Evolutionary conservation across 768 basidiomycete genomes (phyloP), one percentile per base, ranked within the genome.

Genomic region (Collybia sordida): DNA sequence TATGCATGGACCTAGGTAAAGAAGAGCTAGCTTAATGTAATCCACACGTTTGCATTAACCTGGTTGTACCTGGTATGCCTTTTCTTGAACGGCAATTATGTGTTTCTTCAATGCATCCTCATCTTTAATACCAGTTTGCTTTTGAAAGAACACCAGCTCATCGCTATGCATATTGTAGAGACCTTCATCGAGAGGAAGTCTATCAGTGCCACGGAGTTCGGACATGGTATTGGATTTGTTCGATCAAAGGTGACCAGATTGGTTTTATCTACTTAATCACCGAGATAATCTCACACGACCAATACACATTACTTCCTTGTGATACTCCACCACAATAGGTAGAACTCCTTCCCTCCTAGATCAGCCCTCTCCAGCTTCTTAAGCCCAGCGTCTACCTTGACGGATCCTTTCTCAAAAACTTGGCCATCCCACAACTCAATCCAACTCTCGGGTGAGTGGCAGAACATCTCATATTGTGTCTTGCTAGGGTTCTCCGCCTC

Each of bases 381-480:
- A 28, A 77, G 50, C 18, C 23, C 28, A 2, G 62, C 55, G 3
- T 62, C 56, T 1, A 72, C 64, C 37, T 64, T 60, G 28, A 76
- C 68, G 1, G 49, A 61, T 6, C 68, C 65, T 17, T 55, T 59
- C 37, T 54, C 52, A 45, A 74, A 75, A 11, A 72, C 53, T 19
- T 60, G 51, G 11, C 65, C 66, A 38, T 67, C 64, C 70, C 73
- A 74, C 27, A 73, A 55, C 11, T 60, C 62, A 19, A 49, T 28
- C 71, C 70, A 74, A 51, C 63, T 72, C 38, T 68, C 63, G 2
- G 59, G 66, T 17, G 67, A 70, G 47, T 74, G 71, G 44, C 68
- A 70, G 49, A 70, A 72, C 51, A 73, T 61, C 14, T 31, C 3
- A 14, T 31, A 31, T 14, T 7, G 31, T 31, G 9, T 31, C 11